Evolutionary conservation across 495 filamentous ascomycete genomes (phyloP).

Genomic region (Aspergillus sclerotioniger): DNA sequence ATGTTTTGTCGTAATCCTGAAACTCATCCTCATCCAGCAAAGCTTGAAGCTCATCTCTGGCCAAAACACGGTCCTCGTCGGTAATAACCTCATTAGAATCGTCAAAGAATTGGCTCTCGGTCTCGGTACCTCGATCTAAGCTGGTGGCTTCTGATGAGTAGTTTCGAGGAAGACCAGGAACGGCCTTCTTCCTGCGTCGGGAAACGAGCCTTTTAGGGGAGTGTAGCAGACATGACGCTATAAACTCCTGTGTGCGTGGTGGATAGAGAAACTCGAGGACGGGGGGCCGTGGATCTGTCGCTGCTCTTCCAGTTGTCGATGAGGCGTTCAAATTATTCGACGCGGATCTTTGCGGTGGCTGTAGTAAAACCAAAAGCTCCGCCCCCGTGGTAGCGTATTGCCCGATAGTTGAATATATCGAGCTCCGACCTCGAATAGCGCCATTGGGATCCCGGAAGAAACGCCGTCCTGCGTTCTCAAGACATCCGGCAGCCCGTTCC

Average conservation of each 20-base stretch:
- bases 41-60: constrained; percentile 17
- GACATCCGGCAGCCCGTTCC: constrained; percentile 74
- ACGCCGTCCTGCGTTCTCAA: constrained; percentile 72
- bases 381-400: constrained; percentile 58
- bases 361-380: constrained; percentile 50
- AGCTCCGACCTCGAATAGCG: constrained; percentile 54
- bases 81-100: neutral
- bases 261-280: constrained; percentile 47
- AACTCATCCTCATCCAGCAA: constrained; percentile 19
- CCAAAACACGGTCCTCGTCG: neutral
- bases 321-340: constrained; percentile 17
- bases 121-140: neutral
- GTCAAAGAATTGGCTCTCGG: neutral
- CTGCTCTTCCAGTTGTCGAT: constrained; percentile 10
- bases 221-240: constrained; percentile 23
- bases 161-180: constrained; percentile 24
- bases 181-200: constrained; percentile 30
- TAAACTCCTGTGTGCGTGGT: constrained; percentile 23
- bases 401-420: constrained; percentile 66
- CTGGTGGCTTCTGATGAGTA: constrained; percentile 31
- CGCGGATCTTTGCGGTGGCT: constrained; percentile 20
- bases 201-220: constrained; percentile 25
- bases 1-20: constrained; percentile 32
- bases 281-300: constrained; percentile 24
- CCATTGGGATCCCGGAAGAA: constrained; percentile 58